Percentiles rank a stretch among this genome's conserved stretches.
Evolutionary conservation across 768 basidiomycete genomes (phyloP).

Genomic region (Postia placenta): DNA sequence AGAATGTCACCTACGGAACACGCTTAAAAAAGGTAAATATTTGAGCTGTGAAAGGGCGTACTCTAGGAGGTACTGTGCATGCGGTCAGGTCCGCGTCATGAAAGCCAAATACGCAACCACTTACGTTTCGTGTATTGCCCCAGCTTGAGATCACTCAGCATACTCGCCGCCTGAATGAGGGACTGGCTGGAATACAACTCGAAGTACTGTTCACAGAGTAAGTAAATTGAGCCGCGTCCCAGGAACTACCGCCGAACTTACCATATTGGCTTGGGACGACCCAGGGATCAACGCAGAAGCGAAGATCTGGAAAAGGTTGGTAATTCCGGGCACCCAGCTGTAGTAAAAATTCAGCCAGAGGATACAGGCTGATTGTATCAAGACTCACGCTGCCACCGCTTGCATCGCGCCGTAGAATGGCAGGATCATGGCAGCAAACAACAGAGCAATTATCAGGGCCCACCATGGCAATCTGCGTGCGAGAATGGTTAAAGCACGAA

Average conservation of each 20-base stretch:
- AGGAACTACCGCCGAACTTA: neutral
- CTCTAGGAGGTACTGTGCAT: neutral
- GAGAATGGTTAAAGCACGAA: neutral
- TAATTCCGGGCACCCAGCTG: constrained; percentile 5
- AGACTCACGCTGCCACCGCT: constrained; percentile 5
- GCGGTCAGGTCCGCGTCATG: neutral
- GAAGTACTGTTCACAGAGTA: constrained; percentile 11
- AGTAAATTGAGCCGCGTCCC: neutral
- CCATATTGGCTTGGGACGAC: constrained; percentile 45
- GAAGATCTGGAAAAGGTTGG: constrained; percentile 40
- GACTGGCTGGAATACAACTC: neutral
- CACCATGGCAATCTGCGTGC: constrained; percentile 44
- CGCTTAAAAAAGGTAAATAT: neutral
- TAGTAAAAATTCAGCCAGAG: constrained; percentile 1
- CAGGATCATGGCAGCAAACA: constrained; percentile 43
- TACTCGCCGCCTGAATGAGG: constrained; percentile 32
- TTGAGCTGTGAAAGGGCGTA: neutral
- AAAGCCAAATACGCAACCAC: neutral
- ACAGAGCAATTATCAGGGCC: constrained; percentile 39
- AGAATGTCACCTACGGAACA: constrained; percentile 26
- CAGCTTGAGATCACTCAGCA: constrained; percentile 38
- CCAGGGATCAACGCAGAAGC: constrained; percentile 43
- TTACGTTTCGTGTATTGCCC: constrained; percentile 20
- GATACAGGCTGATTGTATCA: neutral
- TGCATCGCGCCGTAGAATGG: constrained; percentile 38